Base-by-base conservation (phyloP, 192 early-diverging fungal genomes). In the Oehlia diaphana region DNA sequence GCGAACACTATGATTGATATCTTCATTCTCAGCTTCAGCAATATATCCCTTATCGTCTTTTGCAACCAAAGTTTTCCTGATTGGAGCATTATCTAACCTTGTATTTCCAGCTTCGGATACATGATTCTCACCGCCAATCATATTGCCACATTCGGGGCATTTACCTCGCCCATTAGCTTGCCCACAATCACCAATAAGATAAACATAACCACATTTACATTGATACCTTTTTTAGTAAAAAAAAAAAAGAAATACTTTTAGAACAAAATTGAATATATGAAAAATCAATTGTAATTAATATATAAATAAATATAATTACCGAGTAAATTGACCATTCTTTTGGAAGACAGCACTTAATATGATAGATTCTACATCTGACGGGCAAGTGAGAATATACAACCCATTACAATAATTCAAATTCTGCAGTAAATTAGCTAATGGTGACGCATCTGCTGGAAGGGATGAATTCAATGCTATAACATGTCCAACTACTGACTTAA, bases 151-250 rank as follows among this genome's bases (percentile, higher is more conserved):
- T 9, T 33, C n/a, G 3, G 75, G 80, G 14, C 80, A 81, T 78
- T 21, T 26, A 9, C 49, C 23, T 33, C 8, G 4, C 2, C 6
- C 23, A 21, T 28, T 61, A 13, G 47, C 63, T n/a, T 23, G 26
- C 53, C 74, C 80, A 62, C 80, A 81, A 62, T 81, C 47, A 14
- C 63, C 80, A 2, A 77, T 26, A 12, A 81, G 10, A 9, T 81
- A 81, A 9, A 53, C 28, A 33, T 63, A 66, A 2, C 80, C 80
- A 76, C 80, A 81, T 44, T 53, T 4, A 68, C 80, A 81, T 71
- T 69, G 5, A 78, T 81, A 77, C 8, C 80, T 81, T 63, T n/a
- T 19, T 21, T 26, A 26, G 6, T 0, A 16, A 12, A 67, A 39
- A 21, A 67, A 39, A 21, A 80, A 53, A 23, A 9, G 16, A 68